A percentile compares a stretch with the other conserved stretches of the same genome.
phyloP scores from a whole-genome alignment of 1,284 basidiomycete genomes.

The Leccinum griseonigrum region DNA sequence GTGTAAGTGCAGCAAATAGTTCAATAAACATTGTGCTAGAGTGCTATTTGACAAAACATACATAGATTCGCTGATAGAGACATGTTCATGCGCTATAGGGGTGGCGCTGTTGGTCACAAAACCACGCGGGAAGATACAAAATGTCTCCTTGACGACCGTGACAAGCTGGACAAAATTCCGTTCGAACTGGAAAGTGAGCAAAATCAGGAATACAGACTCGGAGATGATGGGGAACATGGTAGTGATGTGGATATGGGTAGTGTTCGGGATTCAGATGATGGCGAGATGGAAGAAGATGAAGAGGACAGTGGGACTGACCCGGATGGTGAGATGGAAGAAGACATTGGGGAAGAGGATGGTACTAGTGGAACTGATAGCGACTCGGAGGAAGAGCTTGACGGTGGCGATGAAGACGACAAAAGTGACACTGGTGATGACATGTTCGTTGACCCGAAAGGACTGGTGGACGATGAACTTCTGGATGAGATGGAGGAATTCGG shows the following conservation, averaged over 20 bases:
- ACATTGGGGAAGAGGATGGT: not conserved
- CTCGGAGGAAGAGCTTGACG: not conserved
- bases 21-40: too few species aligned
- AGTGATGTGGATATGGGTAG: not conserved
- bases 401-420: not conserved
- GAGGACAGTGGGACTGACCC: too few species aligned
- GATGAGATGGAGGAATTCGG: conserved; percentile 7
- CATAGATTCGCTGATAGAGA: too few species aligned
- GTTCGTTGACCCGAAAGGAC: not conserved
- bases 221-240: not conserved
- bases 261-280: not conserved
- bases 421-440: not conserved
- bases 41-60: too few species aligned
- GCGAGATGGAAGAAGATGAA: not conserved
- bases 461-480: not conserved
- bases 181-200: not conserved
- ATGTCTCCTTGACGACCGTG: not conserved
- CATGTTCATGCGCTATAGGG: too few species aligned
- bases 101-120: not conserved
- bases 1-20: too few species aligned
- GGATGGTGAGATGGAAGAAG: too few species aligned
- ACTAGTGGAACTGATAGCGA: not conserved
- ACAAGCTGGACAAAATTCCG: not conserved
- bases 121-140: not conserved
- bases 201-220: too few species aligned